Conservation (phyloP, 2,329 filamentous ascomycete species). For the Colletotrichum shisoi region DNA sequence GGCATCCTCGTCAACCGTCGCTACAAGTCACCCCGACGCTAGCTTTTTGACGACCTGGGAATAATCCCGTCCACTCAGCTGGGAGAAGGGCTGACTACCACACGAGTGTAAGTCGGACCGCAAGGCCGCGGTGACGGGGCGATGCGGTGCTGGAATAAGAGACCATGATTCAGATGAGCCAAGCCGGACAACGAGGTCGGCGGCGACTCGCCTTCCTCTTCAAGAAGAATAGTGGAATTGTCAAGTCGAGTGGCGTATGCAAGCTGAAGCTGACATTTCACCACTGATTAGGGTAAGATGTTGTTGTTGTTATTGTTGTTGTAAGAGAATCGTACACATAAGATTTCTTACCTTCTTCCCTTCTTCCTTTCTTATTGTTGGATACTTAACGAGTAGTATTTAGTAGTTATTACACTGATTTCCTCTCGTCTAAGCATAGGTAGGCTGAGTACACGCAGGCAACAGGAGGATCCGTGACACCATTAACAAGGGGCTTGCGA, state of each 20-base stretch:
- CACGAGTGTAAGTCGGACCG: neutral
- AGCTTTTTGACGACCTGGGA: neutral
- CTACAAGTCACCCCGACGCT: neutral
- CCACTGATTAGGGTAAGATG: neutral
- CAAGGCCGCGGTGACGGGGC: no score
- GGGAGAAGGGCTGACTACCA: no score
- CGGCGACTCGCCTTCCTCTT: no score
- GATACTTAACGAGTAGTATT: no score
- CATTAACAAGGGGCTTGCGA: no score
- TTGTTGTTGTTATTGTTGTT: neutral
- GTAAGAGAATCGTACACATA: no score
- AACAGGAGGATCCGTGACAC: no score
- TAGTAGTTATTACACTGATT: fast-evolving
- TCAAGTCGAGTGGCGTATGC: neutral
- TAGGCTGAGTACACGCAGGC: no score
- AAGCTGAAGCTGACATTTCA: neutral
- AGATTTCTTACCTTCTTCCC: no score
- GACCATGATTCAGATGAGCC: neutral
- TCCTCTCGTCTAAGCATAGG: no score
- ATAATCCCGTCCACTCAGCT: constrained; percentile 26
- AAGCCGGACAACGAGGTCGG: neutral
- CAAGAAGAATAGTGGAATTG: neutral
- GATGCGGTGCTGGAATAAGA: neutral
- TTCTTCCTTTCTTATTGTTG: no score
- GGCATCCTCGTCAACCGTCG: neutral